Evolutionary conservation across 108 stramenopile species (phyloP).

Genomic region (Nannochloropsis salina): DNA sequence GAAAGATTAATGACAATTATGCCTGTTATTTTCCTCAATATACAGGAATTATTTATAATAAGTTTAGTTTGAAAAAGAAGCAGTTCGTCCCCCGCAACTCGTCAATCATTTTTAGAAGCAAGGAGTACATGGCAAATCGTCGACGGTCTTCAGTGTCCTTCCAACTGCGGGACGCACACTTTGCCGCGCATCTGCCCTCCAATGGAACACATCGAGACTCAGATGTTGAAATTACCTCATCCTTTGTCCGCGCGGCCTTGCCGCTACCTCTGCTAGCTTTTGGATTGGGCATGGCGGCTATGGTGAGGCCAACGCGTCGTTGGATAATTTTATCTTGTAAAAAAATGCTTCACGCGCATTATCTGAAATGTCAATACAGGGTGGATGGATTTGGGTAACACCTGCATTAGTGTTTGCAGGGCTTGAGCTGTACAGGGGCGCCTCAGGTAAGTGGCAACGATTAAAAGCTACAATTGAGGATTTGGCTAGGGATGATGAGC

Average conservation of each 20-base stretch:
- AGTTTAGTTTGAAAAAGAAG: too few relatives aligned
- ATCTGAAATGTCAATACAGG: neutral
- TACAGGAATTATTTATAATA: too few relatives aligned
- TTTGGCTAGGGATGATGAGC: too few relatives aligned
- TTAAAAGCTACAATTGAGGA: too few relatives aligned
- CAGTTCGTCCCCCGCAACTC: too few relatives aligned
- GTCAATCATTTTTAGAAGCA: too few relatives aligned
- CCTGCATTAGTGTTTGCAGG: neutral
- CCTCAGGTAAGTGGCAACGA: too few relatives aligned
- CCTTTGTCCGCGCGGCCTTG: neutral
- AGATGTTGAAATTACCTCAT: neutral
- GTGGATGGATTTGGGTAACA: neutral
- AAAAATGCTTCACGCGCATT: too few relatives aligned
- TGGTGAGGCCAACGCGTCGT: neutral
- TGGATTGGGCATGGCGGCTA: conserved; percentile 14
- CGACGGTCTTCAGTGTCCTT: neutral
- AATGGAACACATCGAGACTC: neutral
- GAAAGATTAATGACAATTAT: too few relatives aligned
- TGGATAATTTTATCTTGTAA: too few relatives aligned
- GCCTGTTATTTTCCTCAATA: too few relatives aligned
- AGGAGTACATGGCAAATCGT: neutral
- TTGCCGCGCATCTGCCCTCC: neutral
- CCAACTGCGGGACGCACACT: neutral
- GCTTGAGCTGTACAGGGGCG: conserved; percentile 9
- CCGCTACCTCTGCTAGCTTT: neutral